A percentile compares a stretch with the other conserved stretches of the same genome.
Conservation (phyloP, 2,329 filamentous ascomycete species). For the Neopestalotiopsis sp. region DNA sequence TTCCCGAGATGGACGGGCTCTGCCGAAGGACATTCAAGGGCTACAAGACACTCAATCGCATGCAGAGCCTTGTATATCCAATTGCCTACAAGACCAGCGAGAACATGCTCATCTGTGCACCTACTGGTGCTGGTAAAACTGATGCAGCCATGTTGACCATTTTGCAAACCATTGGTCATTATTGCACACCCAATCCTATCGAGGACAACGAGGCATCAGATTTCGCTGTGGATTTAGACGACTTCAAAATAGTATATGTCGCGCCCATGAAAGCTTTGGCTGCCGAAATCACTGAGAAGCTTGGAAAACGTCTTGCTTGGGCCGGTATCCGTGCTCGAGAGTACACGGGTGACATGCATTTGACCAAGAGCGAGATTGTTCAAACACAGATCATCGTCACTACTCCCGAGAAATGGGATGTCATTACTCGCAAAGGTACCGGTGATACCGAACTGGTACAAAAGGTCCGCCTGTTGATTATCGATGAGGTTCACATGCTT, state of each 20-base stretch:
- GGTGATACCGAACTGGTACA: conserved; percentile 97
- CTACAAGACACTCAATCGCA: conserved; percentile 92
- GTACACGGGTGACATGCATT: conserved; percentile 97
- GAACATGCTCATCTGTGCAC: conserved; percentile 98
- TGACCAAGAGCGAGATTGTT: conserved; percentile 95
- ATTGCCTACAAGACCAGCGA: conserved; percentile 95
- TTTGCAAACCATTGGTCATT: conserved; percentile 86
- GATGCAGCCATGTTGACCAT: conserved; percentile 98
- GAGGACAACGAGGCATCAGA: conserved; percentile 76
- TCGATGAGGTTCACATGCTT: conserved; percentile 99
- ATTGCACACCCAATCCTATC: conserved; percentile 79
- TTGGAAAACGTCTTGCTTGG: conserved; percentile 91
- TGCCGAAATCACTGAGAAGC: conserved; percentile 93
- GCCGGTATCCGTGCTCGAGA: conserved; percentile 91
- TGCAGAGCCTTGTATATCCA: conserved; percentile 96
- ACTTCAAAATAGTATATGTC: conserved; percentile 98
- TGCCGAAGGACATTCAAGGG: conserved; percentile 92
- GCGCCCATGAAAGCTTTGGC: conserved; percentile 99
- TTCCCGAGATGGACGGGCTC: conserved; percentile 84
- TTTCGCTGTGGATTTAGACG: conserved; percentile 81
- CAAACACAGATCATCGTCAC: conserved; percentile 98
- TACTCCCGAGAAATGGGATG: conserved; percentile 99
- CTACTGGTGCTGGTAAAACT: conserved; percentile 97
- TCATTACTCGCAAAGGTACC: conserved; percentile 94
- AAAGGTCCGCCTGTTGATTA: conserved; percentile 94